These are phyloP conservation scores for Cydonia oblonga DNA, from an alignment of 331 rosid species.

Conservation along the genomic window DNA sequence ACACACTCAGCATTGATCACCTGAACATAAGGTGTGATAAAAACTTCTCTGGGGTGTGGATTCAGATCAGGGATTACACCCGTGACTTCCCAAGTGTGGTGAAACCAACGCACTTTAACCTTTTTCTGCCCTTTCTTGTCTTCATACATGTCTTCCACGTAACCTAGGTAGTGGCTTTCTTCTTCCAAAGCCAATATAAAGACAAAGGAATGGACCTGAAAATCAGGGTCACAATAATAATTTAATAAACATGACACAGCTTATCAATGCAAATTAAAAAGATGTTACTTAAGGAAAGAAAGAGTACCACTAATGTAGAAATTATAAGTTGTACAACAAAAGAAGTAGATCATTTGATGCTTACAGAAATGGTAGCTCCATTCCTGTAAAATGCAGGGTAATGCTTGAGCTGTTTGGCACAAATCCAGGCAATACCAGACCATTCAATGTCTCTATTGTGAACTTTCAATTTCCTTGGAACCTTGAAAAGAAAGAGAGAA, in stretches of 20 bases:
- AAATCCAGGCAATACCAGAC: slow-evolving; percentile 58
- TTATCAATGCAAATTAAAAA: neutral
- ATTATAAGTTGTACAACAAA: neutral
- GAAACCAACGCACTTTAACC: slow-evolving; percentile 81
- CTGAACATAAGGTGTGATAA: slow-evolving; percentile 75
- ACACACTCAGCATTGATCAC: slow-evolving; percentile 75
- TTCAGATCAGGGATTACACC: slow-evolving; percentile 38
- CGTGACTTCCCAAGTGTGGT: slow-evolving; percentile 51
- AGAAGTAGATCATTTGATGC: slow-evolving; percentile 8
- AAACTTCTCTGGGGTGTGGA: slow-evolving; percentile 63
- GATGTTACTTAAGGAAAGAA: neutral
- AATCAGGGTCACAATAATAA: neutral
- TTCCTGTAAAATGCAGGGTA: slow-evolving; percentile 55
- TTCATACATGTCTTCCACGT: slow-evolving; percentile 87
- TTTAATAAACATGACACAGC: neutral
- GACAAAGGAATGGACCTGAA: slow-evolving; percentile 76
- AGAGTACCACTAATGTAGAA: neutral
- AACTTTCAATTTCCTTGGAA: slow-evolving; percentile 47
- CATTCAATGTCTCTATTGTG: slow-evolving; percentile 57
- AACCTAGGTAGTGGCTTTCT: slow-evolving; percentile 54
- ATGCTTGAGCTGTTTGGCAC: slow-evolving; percentile 79
- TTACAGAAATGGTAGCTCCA: slow-evolving; percentile 46
- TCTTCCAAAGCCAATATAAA: slow-evolving; percentile 71
- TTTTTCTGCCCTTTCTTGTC: slow-evolving; percentile 63
- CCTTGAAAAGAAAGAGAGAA: slow-evolving; percentile 31